Percentiles rank a stretch among this genome's conserved stretches.
These are phyloP conservation scores for Cordyceps fumosorosea DNA, from an alignment of 2,329 filamentous ascomycete species.

Conservation along the genomic window DNA sequence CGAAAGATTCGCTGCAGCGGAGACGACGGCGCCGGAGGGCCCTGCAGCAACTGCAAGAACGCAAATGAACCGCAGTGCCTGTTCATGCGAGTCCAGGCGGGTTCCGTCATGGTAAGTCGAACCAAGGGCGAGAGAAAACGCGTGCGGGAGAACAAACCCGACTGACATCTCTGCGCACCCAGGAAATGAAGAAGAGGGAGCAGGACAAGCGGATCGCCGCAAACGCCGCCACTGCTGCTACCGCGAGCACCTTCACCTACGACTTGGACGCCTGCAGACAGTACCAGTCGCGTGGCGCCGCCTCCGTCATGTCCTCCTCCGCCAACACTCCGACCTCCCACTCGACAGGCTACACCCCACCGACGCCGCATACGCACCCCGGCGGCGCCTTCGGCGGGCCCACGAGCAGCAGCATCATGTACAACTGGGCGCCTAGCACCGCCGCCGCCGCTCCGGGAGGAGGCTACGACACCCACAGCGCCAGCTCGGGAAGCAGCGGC, in stretches of 20 bases:
- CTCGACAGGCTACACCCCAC: neutral
- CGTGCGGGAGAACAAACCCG: too few relatives aligned
- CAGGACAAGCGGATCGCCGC: neutral
- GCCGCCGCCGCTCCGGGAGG: neutral
- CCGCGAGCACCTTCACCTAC: slow-evolving; percentile 20
- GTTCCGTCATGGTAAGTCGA: neutral
- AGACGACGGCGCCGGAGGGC: slow-evolving; percentile 65
- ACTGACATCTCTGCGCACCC: neutral
- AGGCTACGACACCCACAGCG: neutral
- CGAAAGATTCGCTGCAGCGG: slow-evolving; percentile 94
- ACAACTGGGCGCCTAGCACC: neutral
- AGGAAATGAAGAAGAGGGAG: neutral
- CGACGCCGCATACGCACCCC: neutral
- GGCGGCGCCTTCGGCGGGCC: neutral
- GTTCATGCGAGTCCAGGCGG: slow-evolving; percentile 65
- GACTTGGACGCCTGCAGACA: slow-evolving; percentile 26
- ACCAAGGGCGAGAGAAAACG: too few relatives aligned
- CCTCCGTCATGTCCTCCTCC: neutral
- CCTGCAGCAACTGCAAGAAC: slow-evolving; percentile 77
- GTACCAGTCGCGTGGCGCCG: slow-evolving; percentile 13
- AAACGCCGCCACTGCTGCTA: neutral
- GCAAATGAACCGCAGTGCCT: slow-evolving; percentile 66
- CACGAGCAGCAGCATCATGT: neutral
- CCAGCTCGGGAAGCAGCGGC: neutral
- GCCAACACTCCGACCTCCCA: neutral